phyloP scores from a whole-genome alignment of 441 rosid species.

The Jatropha multifida region DNA sequence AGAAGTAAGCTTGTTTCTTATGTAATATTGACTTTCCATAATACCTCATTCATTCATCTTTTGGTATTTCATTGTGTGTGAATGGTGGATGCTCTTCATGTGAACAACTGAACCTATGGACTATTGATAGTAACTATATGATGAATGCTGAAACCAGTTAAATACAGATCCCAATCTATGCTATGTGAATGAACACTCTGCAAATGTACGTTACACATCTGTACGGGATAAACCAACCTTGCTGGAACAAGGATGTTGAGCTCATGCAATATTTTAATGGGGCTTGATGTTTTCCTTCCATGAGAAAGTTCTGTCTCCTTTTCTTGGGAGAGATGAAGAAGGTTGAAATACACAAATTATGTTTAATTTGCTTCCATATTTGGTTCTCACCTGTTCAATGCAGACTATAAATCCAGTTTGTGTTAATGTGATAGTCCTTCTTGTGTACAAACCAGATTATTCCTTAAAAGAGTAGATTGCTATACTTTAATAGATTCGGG shows the following conservation, averaged over 20 bases:
- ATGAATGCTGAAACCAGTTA: not conserved
- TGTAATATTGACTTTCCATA: not conserved
- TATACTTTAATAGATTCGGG: not conserved
- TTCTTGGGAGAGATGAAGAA: conserved; percentile 5
- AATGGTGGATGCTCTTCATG: not conserved
- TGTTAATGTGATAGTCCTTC: not conserved
- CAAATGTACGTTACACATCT: not conserved
- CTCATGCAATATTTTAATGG: not conserved
- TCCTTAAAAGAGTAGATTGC: not conserved
- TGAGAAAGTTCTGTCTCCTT: not conserved
- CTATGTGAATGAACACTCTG: not conserved
- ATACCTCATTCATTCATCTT: conserved; percentile 6
- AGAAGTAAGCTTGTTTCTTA: conserved; percentile 57
- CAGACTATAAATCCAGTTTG: not conserved
- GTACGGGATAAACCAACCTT: not conserved
- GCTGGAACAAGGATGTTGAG: conserved; percentile 1
- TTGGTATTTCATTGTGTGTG: conserved; percentile 6
- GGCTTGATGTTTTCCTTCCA: not conserved
- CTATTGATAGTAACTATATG: not conserved
- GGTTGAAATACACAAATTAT: not conserved
- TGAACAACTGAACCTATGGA: not conserved
- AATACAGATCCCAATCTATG: not conserved
- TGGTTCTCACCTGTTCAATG: not conserved
- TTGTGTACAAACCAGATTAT: not conserved
- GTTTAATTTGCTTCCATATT: not conserved